Evolutionary conservation across 2,329 filamentous ascomycete species (phyloP).

Genomic region (Penicillium sp.): DNA sequence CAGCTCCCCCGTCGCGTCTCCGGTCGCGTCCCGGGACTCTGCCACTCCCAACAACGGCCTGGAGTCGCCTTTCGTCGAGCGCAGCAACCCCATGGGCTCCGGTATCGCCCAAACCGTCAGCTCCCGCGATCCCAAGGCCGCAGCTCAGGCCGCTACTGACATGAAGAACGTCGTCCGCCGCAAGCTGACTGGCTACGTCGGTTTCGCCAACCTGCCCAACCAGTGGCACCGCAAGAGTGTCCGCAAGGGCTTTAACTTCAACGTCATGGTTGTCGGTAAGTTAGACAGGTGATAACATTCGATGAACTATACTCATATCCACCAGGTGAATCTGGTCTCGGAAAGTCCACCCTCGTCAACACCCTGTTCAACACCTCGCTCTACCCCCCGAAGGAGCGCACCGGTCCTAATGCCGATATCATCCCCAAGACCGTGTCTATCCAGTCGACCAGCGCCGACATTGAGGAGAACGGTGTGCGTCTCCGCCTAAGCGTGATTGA

Average conservation of each 20-base stretch:
- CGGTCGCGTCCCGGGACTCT: constrained; percentile 37
- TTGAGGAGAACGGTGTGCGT: constrained; percentile 97
- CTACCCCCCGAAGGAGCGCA: constrained; percentile 97
- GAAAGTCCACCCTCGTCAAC: constrained; percentile 99
- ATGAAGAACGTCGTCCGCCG: constrained; percentile 95
- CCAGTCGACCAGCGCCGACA: constrained; percentile 91
- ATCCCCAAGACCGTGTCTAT: constrained; percentile 97
- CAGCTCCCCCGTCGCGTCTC: constrained; percentile 35
- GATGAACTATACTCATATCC: constrained; percentile 7
- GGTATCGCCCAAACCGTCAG: constrained; percentile 59
- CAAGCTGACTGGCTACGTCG: constrained; percentile 97
- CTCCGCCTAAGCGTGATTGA: constrained; percentile 95
- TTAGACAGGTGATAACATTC: constrained; percentile 29
- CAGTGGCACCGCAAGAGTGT: constrained; percentile 99
- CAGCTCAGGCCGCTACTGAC: constrained; percentile 59
- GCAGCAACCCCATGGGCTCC: constrained; percentile 58
- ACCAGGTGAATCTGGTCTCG: constrained; percentile 94
- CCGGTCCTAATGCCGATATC: constrained; percentile 94
- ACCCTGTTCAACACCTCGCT: constrained; percentile 99
- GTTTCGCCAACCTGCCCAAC: constrained; percentile 97
- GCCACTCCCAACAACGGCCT: constrained; percentile 51
- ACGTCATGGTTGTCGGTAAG: constrained; percentile 99
- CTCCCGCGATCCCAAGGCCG: constrained; percentile 64
- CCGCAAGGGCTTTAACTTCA: constrained; percentile 99
- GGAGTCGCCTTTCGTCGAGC: constrained; percentile 57